phyloP scores from a whole-genome alignment of 805 yeast genomes.

The Zygoascus bituminiphila region DNA sequence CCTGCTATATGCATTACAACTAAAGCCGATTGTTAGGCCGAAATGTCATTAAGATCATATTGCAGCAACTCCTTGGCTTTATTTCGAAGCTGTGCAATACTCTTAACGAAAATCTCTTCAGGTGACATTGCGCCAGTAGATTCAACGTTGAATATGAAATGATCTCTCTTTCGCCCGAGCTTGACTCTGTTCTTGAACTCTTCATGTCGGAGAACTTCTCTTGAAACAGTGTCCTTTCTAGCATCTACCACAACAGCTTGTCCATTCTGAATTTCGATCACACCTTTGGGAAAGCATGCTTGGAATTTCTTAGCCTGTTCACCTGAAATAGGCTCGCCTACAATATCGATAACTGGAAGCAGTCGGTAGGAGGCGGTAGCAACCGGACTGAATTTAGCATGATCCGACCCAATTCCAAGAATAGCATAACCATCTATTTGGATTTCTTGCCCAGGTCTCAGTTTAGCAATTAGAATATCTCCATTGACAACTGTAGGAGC shows the following conservation, averaged over 20 bases:
- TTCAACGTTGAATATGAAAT: slow-evolving; percentile 90
- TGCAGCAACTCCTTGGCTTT: slow-evolving; percentile 36
- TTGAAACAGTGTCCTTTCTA: slow-evolving; percentile 90
- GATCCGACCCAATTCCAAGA: slow-evolving; percentile 88
- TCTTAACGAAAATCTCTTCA: slow-evolving; percentile 88
- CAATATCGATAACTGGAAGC: slow-evolving; percentile 77
- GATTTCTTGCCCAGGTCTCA: slow-evolving; percentile 96
- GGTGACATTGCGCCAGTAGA: slow-evolving; percentile 96
- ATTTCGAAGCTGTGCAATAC: slow-evolving; percentile 74
- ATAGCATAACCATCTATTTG: slow-evolving; percentile 83
- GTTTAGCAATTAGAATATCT: slow-evolving; percentile 79
- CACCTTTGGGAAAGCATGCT: slow-evolving; percentile 90
- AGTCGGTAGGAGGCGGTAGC: slow-evolving; percentile 93
- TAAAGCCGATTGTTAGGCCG: background rate
- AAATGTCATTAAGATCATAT: slow-evolving; percentile 12
- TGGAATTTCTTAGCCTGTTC: slow-evolving; percentile 70
- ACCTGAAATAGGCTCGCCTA: slow-evolving; percentile 61
- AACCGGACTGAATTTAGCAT: slow-evolving; percentile 96
- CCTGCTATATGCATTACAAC: background rate
- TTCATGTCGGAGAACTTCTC: slow-evolving; percentile 91
- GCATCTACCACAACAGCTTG: slow-evolving; percentile 82
- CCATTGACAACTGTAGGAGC: slow-evolving; percentile 68
- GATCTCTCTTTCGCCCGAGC: slow-evolving; percentile 85
- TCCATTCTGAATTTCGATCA: slow-evolving; percentile 60
- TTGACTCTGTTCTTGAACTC: slow-evolving; percentile 86